Evolutionary conservation across 495 filamentous ascomycete species (phyloP), one percentile per base, ranked within the genome.

Genomic region (Penicillium lividum): DNA sequence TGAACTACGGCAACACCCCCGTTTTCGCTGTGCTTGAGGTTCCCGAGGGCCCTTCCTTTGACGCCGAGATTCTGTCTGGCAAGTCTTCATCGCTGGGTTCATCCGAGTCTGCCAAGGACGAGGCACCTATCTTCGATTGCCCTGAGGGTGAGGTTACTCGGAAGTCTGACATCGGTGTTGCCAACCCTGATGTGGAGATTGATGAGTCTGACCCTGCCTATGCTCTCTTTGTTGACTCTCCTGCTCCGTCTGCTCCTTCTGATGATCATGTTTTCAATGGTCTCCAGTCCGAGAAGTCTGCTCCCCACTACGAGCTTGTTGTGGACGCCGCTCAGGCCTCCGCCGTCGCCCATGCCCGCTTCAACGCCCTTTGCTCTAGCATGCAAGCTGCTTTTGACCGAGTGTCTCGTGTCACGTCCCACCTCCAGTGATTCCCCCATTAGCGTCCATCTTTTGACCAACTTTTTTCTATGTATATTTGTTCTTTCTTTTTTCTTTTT

Each of bases 1-100:
- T 83, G 67, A 79, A 75, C 69, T 83, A 73, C 58, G 87, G 86
- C 67, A 87, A 90, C 61, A 83, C 90, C 10, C 84, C 87, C 44
- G 89, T 96, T 44, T 97, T 86, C 63, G 83, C 91, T 51, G 85
- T 96, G n/a, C 71, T 88, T 16, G 84, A 89, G 47, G 79, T 95
- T 16, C 90, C 91, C 10, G 80, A 88, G 59, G 82, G 87, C 4
- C 87, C 88, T 29, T 76, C 73, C n/a, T 66, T 88, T 40, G 87
- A 93, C 55, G 68, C 79, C 0, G 77, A 80, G 45, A 63, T 78
- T 43, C 76, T 94, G 7, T 86, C 85, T 34, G 88, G 89, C 61
- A 93, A 94, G 75, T 70, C 81, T 69, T 69, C 80, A 1, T 77
- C 79, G 9, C 60, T 82, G n/a, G 64, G 56, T 22, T 50, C 64